Conservation (phyloP, 371 early-diverging fungal genomes). For the Apophysomyces elegans region DNA sequence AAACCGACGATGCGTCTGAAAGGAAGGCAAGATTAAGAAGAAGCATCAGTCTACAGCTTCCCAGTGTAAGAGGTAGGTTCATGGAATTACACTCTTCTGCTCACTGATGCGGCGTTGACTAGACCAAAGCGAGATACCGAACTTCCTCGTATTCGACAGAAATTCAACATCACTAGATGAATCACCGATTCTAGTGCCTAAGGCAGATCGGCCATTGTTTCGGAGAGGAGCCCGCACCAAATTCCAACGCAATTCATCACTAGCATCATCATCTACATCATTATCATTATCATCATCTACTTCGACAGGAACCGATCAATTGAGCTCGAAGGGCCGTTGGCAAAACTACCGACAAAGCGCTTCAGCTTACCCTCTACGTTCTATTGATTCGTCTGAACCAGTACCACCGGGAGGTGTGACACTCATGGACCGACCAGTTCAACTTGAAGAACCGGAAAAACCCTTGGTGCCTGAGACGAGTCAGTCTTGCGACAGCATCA, state of each 20-base stretch:
- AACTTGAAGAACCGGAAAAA: constrained; percentile 1
- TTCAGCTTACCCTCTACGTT: not conserved
- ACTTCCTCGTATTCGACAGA: constrained; percentile 51
- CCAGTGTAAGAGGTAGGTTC: constrained; percentile 39
- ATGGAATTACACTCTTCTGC: not conserved
- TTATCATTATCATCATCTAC: constrained; percentile 20
- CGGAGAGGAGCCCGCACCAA: constrained; percentile 58
- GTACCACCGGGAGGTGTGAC: constrained; percentile 6
- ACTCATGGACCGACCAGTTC: not conserved
- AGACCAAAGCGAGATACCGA: constrained; percentile 30
- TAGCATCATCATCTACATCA: constrained; percentile 30
- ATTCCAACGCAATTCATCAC: constrained; percentile 51
- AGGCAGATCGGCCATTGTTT: constrained; percentile 48
- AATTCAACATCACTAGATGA: constrained; percentile 56
- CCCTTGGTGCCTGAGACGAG: too few relatives aligned
- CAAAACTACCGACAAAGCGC: not conserved
- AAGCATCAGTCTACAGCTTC: constrained; percentile 50
- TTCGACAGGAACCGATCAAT: constrained; percentile 18
- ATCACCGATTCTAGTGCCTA: constrained; percentile 50
- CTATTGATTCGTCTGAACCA: not conserved
- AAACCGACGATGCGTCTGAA: constrained; percentile 12
- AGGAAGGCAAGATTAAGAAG: constrained; percentile 39
- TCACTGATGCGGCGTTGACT: not conserved
- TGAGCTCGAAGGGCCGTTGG: not conserved
- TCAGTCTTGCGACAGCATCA: too few relatives aligned